Evolutionary conservation across 495 filamentous ascomycete species (phyloP), one percentile per base, ranked within the genome.

Genomic region (Jackrogersella multiformis): DNA sequence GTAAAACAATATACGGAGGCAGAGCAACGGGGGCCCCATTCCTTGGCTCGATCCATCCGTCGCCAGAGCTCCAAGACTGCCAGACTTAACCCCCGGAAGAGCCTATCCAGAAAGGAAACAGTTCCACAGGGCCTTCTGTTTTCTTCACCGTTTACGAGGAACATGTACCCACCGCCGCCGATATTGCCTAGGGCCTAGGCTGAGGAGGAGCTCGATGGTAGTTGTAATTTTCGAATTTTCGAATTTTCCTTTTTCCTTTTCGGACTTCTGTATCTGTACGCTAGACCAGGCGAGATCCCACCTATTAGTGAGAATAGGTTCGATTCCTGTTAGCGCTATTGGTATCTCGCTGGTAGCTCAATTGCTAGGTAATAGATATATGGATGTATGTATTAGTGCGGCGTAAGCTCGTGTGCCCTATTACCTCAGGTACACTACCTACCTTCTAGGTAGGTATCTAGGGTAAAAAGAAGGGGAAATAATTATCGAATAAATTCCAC

Each of bases 1-100:
- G 70, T 69, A 72, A 72, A 72, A 72, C 70, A 72, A 52, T 26
- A 66, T 69, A 72, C 65, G 69, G 65, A 69, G 61, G 69, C 61
- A 66, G 57, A 56, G 61, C 62, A 54, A 72, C 58, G 61, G 68
- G 68, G 68, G 62, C 54, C 32, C 64, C 54, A 56, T 63, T 63
- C 59, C 68, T 70, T 70, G 67, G 68, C 63, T 53, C 20, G 48
- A 55, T 39, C 66, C 53, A 59, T 42, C 45, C 46, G 15, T 34
- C 59, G 52, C 36, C 55, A 58, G 53, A 24, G 16, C 6, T 34
- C 28, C 56, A 60, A 38, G 16, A 41, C 32, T 35, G n/a, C n/a
- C n/a, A n/a, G n/a, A 30, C 26, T 30, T 3, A 7, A 3, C 26
- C 23, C 44, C 56, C 67, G 35, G 42, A 56, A 23, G 20, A 60